Conservation (phyloP, 202 grass and related monocot species). For the Brachypodium distachyon region DNA sequence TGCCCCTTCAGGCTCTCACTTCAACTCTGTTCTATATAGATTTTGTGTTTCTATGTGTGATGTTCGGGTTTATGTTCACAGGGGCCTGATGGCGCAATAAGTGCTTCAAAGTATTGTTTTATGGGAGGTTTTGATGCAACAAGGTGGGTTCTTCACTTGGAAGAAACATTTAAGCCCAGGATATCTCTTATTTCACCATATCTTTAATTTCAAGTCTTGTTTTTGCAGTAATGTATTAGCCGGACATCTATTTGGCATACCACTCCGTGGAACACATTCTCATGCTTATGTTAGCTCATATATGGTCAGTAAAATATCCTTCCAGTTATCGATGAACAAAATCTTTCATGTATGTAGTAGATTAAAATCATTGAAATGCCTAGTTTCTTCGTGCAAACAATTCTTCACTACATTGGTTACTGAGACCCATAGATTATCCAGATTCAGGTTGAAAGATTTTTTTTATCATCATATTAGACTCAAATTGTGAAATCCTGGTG, state of each 20-base stretch:
- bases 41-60: constrained; percentile 4
- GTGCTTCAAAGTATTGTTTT: constrained; percentile 97
- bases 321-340: constrained; percentile 13
- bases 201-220: constrained; percentile 25
- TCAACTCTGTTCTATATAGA: not conserved
- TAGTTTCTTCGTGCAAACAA: not conserved
- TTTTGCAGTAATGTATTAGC: constrained; percentile 85
- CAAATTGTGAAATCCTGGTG: not conserved
- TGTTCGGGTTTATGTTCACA: constrained; percentile 30
- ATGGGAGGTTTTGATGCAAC: constrained; percentile 98
- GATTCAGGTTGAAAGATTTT: not conserved
- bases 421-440: not conserved
- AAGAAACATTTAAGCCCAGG: constrained; percentile 10
- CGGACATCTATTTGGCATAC: constrained; percentile 96
- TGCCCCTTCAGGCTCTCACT: not conserved
- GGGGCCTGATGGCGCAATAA: constrained; percentile 98
- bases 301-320: constrained; percentile 62
- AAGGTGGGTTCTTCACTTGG: constrained; percentile 48
- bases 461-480: not conserved
- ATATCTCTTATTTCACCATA: constrained; percentile 12
- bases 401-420: not conserved
- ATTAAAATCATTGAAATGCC: not conserved
- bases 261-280: constrained; percentile 98
- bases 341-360: constrained; percentile 14
- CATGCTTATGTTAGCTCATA: constrained; percentile 99